phyloP scores from a whole-genome alignment of 1,284 basidiomycete species.

The Cutaneotrichosporon sp. region DNA sequence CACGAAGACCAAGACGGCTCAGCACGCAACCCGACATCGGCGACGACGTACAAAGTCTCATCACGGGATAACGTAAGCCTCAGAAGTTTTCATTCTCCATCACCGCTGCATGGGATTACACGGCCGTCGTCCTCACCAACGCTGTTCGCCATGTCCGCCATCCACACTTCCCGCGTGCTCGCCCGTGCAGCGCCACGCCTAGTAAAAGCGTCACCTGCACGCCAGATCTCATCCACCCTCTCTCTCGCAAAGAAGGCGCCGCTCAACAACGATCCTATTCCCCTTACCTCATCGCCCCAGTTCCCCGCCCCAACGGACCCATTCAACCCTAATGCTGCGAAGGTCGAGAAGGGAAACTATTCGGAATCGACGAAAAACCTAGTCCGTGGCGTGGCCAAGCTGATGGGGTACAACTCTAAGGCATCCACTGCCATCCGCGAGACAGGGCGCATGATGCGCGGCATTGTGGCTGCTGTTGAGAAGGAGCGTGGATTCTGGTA shows the following conservation, averaged over 20 bases:
- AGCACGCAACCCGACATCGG: too few relatives aligned
- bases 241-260: constrained; percentile 7
- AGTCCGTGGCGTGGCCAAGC: constrained; percentile 46
- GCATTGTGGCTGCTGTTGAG: constrained; percentile 52
- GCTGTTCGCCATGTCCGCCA: constrained; percentile 11
- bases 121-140: too few relatives aligned
- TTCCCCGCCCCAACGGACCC: constrained; percentile 43
- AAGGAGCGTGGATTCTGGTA: constrained; percentile 51
- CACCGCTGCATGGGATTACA: too few relatives aligned
- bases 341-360: constrained; percentile 18
- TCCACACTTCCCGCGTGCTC: constrained; percentile 14
- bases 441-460: constrained; percentile 54
- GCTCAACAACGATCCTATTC: constrained; percentile 1
- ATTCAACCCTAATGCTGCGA: constrained; percentile 22
- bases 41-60: too few relatives aligned
- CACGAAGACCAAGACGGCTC: neutral
- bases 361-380: constrained; percentile 35
- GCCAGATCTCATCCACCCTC: constrained; percentile 10
- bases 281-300: constrained; percentile 18
- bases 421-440: constrained; percentile 54
- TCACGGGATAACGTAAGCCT: too few relatives aligned
- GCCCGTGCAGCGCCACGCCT: neutral
- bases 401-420: constrained; percentile 55
- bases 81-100: too few relatives aligned
- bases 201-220: neutral